These are phyloP conservation scores for Coleophoma crateriformis DNA, from an alignment of 2,329 filamentous ascomycete species.

Conservation along the genomic window DNA sequence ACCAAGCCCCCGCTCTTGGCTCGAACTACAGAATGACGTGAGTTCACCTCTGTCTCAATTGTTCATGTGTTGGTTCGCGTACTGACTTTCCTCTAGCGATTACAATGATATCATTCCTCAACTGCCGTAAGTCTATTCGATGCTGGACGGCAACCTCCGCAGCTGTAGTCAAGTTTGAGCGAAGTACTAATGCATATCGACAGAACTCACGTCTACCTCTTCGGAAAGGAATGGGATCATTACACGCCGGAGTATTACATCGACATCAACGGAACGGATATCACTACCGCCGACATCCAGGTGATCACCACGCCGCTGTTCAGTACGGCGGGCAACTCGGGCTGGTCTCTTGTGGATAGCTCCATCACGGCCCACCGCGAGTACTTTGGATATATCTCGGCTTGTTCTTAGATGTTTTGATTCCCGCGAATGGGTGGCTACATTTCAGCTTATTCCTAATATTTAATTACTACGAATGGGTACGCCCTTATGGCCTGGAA, in stretches of 20 bases:
- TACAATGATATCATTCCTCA: slow-evolving; percentile 61
- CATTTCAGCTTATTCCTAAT: too few relatives aligned
- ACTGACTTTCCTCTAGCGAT: slow-evolving; percentile 33
- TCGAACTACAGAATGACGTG: slow-evolving; percentile 53
- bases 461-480: too few relatives aligned
- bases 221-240: slow-evolving; percentile 11
- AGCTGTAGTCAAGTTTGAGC: too few relatives aligned
- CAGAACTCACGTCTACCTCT: slow-evolving; percentile 26
- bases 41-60: neutral
- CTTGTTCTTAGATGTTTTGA: neutral
- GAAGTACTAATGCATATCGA: too few relatives aligned
- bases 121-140: slow-evolving; percentile 38
- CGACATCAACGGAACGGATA: neutral
- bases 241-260: slow-evolving; percentile 11
- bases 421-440: too few relatives aligned
- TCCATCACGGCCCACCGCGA: neutral
- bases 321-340: slow-evolving; percentile 1
- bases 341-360: neutral
- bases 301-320: neutral
- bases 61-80: neutral
- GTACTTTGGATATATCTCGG: neutral
- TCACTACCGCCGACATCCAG: neutral
- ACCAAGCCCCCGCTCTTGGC: slow-evolving; percentile 25
- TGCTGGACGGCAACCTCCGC: too few relatives aligned
- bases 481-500: too few relatives aligned